Conservation (phyloP, 83 land plant species). For the Picea mariana region DNA sequence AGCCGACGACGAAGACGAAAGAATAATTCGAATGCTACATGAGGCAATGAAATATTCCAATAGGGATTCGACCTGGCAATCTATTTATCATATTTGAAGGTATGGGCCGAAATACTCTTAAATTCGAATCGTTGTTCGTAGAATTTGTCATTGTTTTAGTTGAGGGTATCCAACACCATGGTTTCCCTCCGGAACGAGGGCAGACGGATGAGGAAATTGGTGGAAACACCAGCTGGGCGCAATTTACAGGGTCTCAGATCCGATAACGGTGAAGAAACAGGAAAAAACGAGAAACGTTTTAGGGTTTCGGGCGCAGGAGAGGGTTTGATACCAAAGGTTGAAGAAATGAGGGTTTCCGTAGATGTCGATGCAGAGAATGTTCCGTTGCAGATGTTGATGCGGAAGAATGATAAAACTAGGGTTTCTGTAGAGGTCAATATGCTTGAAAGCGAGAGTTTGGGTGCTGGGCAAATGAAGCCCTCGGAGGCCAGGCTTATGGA, state of each 20-base stretch:
- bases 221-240: neutral
- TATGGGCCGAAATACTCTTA: neutral
- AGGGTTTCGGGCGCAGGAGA: too few species aligned
- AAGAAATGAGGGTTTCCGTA: too few species aligned
- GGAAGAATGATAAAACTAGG: too few species aligned
- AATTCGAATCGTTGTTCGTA: too few species aligned
- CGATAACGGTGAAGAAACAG: neutral
- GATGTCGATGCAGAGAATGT: too few species aligned
- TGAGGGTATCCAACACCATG: neutral
- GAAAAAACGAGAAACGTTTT: neutral
- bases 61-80: slow-evolving; percentile 9
- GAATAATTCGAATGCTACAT: neutral
- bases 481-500: neutral
- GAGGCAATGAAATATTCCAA: neutral
- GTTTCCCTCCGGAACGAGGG: slow-evolving; percentile 9
- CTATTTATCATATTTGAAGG: neutral
- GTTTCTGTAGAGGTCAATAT: neutral
- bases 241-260: neutral
- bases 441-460: neutral
- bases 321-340: too few species aligned
- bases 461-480: neutral
- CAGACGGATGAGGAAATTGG: neutral
- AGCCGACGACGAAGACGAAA: too few species aligned
- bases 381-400: too few species aligned
- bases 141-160: neutral